Conservation (phyloP, 2,329 filamentous ascomycete genomes). For the Cyanodermella asteris region DNA sequence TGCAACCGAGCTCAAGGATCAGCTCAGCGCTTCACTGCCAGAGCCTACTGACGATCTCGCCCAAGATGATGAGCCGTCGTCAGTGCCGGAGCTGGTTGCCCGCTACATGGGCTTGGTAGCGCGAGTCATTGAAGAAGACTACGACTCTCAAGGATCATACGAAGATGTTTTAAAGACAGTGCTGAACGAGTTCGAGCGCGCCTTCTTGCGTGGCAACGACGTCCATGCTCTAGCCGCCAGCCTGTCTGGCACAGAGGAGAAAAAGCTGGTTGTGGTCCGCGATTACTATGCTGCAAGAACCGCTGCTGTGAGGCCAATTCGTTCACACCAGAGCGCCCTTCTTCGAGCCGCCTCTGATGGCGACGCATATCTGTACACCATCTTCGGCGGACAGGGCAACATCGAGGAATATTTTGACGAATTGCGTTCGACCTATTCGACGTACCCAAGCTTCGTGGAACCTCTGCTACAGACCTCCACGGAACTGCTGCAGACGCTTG, state of each 20-base stretch:
- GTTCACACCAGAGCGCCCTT: slow-evolving; percentile 80
- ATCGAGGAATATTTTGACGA: slow-evolving; percentile 99
- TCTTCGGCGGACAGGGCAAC: slow-evolving; percentile 94
- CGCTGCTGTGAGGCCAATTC: slow-evolving; percentile 66
- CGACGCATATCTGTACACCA: slow-evolving; percentile 51
- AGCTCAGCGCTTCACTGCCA: slow-evolving; percentile 67
- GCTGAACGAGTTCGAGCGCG: slow-evolving; percentile 88
- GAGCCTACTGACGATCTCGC: slow-evolving; percentile 89
- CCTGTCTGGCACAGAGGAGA: slow-evolving; percentile 73
- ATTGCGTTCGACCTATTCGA: slow-evolving; percentile 71
- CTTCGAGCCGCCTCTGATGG: slow-evolving; percentile 69
- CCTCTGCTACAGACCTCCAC: slow-evolving; percentile 65
- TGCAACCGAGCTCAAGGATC: slow-evolving; percentile 80
- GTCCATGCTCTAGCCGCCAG: slow-evolving; percentile 73
- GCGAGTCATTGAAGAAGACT: slow-evolving; percentile 75
- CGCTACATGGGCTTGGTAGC: slow-evolving; percentile 85
- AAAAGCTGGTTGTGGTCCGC: slow-evolving; percentile 75
- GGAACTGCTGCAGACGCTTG: slow-evolving; percentile 66
- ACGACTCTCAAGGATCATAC: slow-evolving; percentile 70
- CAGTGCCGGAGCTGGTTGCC: slow-evolving; percentile 73
- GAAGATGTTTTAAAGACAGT: slow-evolving; percentile 82
- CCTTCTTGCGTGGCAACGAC: slow-evolving; percentile 85
- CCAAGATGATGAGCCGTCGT: slow-evolving; percentile 97
- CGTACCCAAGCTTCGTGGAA: slow-evolving; percentile 76
- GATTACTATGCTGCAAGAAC: slow-evolving; percentile 82